Evolutionary conservation across 192 early-diverging fungal species (phyloP).

Genomic region (Coemansia sp.): DNA sequence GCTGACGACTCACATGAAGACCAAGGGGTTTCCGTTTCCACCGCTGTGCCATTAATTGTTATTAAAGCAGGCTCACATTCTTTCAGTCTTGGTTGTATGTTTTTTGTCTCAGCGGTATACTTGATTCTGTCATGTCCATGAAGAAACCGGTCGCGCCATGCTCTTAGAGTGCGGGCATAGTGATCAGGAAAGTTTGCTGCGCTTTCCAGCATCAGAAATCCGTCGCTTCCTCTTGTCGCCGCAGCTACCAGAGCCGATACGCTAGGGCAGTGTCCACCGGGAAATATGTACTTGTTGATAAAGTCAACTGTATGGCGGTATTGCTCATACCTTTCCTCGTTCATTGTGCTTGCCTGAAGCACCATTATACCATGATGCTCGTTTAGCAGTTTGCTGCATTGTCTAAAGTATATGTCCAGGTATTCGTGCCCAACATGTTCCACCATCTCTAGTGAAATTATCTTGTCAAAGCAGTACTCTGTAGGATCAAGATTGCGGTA

Average conservation of each 20-base stretch:
- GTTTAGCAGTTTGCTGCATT: constrained; percentile 60
- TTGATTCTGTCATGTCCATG: constrained; percentile 56
- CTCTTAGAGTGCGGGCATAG: constrained; percentile 66
- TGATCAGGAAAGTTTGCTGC: constrained; percentile 68
- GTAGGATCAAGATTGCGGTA: constrained; percentile 64
- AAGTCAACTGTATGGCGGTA: constrained; percentile 64
- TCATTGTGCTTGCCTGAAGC: constrained; percentile 72
- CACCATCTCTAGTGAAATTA: constrained; percentile 73
- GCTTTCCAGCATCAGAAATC: constrained; percentile 60
- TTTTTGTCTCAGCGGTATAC: constrained; percentile 17
- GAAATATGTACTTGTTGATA: constrained; percentile 78
- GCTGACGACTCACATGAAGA: constrained; percentile 4
- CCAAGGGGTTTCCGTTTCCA: not conserved
- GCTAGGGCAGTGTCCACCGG: constrained; percentile 72
- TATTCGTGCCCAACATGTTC: constrained; percentile 74
- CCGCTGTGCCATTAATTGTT: not conserved
- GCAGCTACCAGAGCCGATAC: constrained; percentile 59
- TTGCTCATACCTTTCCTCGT: constrained; percentile 62
- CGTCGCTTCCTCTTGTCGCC: constrained; percentile 56
- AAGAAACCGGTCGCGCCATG: constrained; percentile 69
- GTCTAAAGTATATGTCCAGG: constrained; percentile 63
- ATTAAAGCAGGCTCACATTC: constrained; percentile 46
- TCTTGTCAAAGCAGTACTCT: constrained; percentile 65
- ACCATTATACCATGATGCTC: constrained; percentile 58
- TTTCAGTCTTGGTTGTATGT: constrained; percentile 28